Evolutionary conservation across 257 asterid genomes (phyloP).

Genomic region (Coffea canephora): DNA sequence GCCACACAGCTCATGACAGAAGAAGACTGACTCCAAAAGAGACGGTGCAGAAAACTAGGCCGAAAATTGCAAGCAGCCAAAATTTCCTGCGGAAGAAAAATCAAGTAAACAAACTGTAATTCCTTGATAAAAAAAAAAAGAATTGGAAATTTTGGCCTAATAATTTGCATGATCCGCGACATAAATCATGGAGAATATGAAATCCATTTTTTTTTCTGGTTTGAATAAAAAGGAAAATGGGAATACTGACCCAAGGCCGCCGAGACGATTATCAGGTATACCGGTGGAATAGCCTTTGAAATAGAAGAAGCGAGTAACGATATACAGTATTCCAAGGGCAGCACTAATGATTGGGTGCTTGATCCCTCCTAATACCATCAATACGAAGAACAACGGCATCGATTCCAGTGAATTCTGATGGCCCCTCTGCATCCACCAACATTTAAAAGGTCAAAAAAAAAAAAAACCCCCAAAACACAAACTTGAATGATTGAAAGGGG

Average conservation of each 20-base stretch:
- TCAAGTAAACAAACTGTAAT: not conserved
- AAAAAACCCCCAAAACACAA: not conserved
- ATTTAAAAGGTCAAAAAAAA: no score
- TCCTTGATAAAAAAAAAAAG: no score
- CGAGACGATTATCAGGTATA: constrained; percentile 56
- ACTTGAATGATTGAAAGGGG: not conserved
- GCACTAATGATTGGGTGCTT: constrained; percentile 66
- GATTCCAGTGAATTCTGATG: constrained; percentile 93
- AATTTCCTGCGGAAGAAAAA: constrained; percentile 57
- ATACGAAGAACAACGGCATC: constrained; percentile 64
- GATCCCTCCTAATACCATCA: constrained; percentile 73
- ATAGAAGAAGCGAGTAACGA: constrained; percentile 58
- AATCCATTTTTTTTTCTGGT: not conserved
- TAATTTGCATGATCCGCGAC: no score
- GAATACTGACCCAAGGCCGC: constrained; percentile 50
- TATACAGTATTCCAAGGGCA: constrained; percentile 48
- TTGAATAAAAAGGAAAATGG: constrained; percentile 1
- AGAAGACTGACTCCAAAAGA: constrained; percentile 62
- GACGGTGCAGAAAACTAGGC: constrained; percentile 52
- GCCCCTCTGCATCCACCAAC: constrained; percentile 65
- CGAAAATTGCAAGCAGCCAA: constrained; percentile 46
- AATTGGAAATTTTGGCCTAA: no score
- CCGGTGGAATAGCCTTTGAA: constrained; percentile 88
- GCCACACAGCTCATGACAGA: constrained; percentile 22
- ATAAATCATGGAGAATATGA: no score